Conservation (phyloP, 176 grass and related monocot species). For the Triticum timopheevii region DNA sequence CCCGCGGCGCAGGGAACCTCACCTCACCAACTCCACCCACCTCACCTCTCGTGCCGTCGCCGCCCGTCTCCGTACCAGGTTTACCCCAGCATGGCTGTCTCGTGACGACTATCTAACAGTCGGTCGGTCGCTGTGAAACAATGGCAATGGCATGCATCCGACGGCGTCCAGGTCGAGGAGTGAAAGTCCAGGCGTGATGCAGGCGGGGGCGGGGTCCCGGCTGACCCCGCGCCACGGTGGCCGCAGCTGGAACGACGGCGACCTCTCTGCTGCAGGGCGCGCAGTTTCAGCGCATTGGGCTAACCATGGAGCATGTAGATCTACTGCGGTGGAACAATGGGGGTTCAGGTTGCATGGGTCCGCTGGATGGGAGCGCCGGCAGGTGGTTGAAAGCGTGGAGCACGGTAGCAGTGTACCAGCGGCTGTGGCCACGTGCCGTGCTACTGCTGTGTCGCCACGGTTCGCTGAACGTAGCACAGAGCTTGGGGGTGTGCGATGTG, state of each 20-base stretch:
- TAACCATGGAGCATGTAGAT: neutral
- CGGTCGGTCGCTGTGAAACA: neutral
- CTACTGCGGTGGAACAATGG: neutral
- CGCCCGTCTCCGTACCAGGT: neutral
- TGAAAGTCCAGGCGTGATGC: neutral
- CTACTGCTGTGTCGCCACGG: neutral
- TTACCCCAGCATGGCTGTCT: neutral
- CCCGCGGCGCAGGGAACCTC: neutral
- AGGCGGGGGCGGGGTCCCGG: neutral
- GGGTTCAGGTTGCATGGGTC: neutral
- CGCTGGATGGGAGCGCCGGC: neutral
- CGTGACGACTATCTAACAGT: neutral
- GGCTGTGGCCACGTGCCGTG: neutral
- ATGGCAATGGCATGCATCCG: neutral
- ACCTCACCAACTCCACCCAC: neutral
- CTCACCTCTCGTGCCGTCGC: neutral
- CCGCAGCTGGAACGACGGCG: slow-evolving; percentile 22
- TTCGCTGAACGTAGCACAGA: slow-evolving; percentile 18
- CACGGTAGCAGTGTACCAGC: neutral
- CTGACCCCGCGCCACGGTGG: neutral
- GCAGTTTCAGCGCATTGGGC: neutral
- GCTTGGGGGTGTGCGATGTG: neutral
- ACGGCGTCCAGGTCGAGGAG: neutral
- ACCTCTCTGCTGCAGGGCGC: neutral
- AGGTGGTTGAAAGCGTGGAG: neutral